Evolutionary conservation across 768 basidiomycete species (phyloP).

Genomic region (Lactifluus volemus): DNA sequence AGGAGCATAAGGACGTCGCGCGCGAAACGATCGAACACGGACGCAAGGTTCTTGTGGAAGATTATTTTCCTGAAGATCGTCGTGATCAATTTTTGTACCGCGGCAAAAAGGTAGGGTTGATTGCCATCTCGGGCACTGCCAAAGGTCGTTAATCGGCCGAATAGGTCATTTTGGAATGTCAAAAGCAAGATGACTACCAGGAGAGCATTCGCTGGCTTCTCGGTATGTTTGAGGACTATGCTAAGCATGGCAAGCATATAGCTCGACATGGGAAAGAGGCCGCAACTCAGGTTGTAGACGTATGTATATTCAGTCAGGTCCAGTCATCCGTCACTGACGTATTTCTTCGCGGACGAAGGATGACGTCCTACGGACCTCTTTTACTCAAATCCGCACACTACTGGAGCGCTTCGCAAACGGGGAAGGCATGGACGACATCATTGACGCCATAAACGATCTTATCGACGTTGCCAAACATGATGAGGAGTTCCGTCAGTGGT

Average conservation of each 20-base stretch:
- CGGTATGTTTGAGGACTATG: constrained; percentile 53
- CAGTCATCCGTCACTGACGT: constrained; percentile 17
- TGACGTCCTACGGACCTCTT: constrained; percentile 45
- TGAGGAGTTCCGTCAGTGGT: constrained; percentile 67
- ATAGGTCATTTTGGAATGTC: constrained; percentile 81
- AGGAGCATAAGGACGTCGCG: constrained; percentile 54
- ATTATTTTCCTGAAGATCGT: constrained; percentile 85
- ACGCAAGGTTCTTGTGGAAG: constrained; percentile 64
- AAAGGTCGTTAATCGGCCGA: neutral
- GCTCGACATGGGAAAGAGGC: constrained; percentile 28
- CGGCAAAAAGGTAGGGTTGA: constrained; percentile 64
- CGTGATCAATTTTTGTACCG: constrained; percentile 91
- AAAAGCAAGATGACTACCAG: constrained; percentile 87
- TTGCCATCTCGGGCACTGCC: too few relatives aligned
- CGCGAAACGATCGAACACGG: constrained; percentile 48
- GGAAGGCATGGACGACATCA: constrained; percentile 52
- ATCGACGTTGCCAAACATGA: constrained; percentile 71
- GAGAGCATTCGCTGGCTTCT: constrained; percentile 71
- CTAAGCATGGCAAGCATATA: constrained; percentile 38
- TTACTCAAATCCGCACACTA: constrained; percentile 61
- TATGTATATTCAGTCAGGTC: constrained; percentile 18
- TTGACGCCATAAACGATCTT: constrained; percentile 62
- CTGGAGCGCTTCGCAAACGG: constrained; percentile 89
- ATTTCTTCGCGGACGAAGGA: constrained; percentile 36
- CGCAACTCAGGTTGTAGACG: constrained; percentile 20